Evolutionary conservation across 2,329 filamentous ascomycete species (phyloP).

Genomic region (Salinomyces thailandicus): DNA sequence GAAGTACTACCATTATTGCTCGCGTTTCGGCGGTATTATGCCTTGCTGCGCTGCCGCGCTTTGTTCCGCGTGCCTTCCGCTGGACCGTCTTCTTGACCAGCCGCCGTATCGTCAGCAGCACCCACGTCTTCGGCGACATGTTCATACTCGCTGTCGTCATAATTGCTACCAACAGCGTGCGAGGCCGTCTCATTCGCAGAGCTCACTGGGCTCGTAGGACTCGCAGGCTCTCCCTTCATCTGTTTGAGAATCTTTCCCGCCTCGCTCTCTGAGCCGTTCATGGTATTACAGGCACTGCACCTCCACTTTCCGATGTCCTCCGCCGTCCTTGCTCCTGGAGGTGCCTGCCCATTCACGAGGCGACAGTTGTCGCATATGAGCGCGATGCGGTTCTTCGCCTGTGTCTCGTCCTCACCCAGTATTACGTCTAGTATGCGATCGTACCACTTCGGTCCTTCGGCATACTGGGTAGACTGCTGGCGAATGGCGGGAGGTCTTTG

Average conservation of each 20-base stretch:
- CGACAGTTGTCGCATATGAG: slow-evolving; percentile 75
- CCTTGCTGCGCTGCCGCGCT: slow-evolving; percentile 30
- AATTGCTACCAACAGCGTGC: not conserved
- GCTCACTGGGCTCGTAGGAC: slow-evolving; percentile 3
- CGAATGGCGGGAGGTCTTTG: slow-evolving; percentile 5
- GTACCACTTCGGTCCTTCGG: slow-evolving; percentile 60
- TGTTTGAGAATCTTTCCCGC: slow-evolving; percentile 61
- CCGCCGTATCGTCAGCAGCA: slow-evolving; percentile 10
- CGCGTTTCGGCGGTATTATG: no score
- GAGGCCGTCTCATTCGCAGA: slow-evolving; percentile 1
- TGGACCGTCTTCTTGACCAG: slow-evolving; percentile 17
- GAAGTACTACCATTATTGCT: not conserved
- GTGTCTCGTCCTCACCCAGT: slow-evolving; percentile 87
- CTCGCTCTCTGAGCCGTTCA: slow-evolving; percentile 75
- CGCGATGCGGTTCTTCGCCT: slow-evolving; percentile 79
- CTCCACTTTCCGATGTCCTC: slow-evolving; percentile 79
- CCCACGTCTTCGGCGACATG: slow-evolving; percentile 10
- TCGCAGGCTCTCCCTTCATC: slow-evolving; percentile 29
- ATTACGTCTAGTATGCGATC: slow-evolving; percentile 86
- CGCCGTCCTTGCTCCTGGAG: slow-evolving; percentile 67
- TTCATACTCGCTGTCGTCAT: slow-evolving; percentile 7
- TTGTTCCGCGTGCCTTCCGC: slow-evolving; percentile 33
- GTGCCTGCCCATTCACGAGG: slow-evolving; percentile 90
- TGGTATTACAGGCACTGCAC: slow-evolving; percentile 71
- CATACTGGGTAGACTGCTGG: slow-evolving; percentile 16